phyloP scores from a whole-genome alignment of 164 flowering plant species.

The Brasenia schreberi region DNA sequence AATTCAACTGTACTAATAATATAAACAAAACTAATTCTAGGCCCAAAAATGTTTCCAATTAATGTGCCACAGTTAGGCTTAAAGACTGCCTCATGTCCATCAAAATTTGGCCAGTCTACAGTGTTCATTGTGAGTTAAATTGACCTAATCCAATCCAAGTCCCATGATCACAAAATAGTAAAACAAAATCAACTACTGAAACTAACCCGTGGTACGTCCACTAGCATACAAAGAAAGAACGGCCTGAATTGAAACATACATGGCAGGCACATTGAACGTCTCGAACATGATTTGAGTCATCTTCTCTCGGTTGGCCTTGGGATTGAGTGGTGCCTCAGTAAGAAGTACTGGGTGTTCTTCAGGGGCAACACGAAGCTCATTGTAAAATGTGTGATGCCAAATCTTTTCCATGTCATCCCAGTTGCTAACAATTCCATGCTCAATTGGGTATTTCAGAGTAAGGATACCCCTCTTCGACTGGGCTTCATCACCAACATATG shows the following conservation, averaged over 20 bases:
- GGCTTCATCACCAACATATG: conserved; percentile 7
- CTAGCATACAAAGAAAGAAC: conserved; percentile 6
- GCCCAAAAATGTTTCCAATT: no score
- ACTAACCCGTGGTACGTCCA: background rate
- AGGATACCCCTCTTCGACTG: conserved; percentile 7
- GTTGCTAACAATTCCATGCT: conserved; percentile 7
- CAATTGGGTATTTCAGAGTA: conserved; percentile 5
- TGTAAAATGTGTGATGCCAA: conserved; percentile 7
- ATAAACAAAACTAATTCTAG: no score
- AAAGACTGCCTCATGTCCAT: no score
- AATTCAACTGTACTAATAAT: no score
- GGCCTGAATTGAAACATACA: conserved; percentile 7
- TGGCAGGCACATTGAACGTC: conserved; percentile 6
- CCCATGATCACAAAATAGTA: no score
- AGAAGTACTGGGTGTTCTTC: conserved; percentile 6
- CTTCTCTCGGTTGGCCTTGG: conserved; percentile 6
- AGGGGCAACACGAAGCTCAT: conserved; percentile 6
- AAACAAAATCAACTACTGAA: no score
- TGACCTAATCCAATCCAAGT: no score
- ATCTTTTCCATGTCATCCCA: conserved; percentile 9
- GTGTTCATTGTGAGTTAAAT: no score
- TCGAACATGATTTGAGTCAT: conserved; percentile 7
- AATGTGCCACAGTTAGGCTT: no score
- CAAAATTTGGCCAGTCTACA: no score
- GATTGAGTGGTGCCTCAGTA: conserved; percentile 5